Conservation (phyloP, 23 red algal genomes). For the Chondrus crispus region DNA sequence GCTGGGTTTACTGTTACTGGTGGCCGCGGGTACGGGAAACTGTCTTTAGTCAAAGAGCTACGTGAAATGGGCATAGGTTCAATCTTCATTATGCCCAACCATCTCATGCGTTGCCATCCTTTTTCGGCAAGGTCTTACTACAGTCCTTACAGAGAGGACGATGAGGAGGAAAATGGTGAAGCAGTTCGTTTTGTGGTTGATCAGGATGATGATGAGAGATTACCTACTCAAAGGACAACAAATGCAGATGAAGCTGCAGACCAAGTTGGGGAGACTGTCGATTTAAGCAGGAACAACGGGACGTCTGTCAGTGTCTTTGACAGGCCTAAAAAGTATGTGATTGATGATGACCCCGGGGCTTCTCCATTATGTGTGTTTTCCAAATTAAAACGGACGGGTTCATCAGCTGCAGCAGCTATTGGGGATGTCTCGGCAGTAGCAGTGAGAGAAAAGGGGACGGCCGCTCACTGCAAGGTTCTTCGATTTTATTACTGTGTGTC, state of each 20-base stretch:
- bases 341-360: too few relatives aligned
- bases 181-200: too few relatives aligned
- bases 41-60: not conserved
- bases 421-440: not conserved
- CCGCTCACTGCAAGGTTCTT: not conserved
- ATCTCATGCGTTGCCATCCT: not conserved
- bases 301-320: too few relatives aligned
- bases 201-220: too few relatives aligned
- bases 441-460: not conserved
- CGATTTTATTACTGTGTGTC: not conserved
- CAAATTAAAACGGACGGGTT: too few relatives aligned
- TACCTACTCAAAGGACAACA: too few relatives aligned
- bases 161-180: not conserved
- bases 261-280: too few relatives aligned
- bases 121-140: not conserved
- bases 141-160: not conserved
- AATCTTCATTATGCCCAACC: not conserved
- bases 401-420: too few relatives aligned
- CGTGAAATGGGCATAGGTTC: not conserved
- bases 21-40: not conserved
- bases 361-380: too few relatives aligned
- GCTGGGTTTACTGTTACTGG: not conserved
- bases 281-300: too few relatives aligned
- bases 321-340: too few relatives aligned
- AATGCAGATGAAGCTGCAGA: too few relatives aligned